Percentiles rank a stretch among this genome's conserved stretches.
These are phyloP conservation scores for Candolleomyces aberdarensis DNA, from an alignment of 768 basidiomycete genomes.

Conservation along the genomic window DNA sequence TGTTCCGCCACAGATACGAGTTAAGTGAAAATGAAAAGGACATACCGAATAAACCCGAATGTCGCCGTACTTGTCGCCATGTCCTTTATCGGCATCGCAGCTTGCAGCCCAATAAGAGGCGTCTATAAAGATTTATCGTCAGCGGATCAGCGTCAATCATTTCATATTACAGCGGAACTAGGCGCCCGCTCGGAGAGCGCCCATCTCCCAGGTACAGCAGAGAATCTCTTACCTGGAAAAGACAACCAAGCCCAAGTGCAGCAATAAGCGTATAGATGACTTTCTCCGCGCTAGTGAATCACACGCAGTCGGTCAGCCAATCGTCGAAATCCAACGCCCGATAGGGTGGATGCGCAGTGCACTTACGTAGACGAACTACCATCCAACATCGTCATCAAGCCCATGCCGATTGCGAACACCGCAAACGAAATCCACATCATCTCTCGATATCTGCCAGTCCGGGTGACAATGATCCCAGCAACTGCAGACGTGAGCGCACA, in stretches of 20 bases:
- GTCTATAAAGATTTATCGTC: conserved; percentile 35
- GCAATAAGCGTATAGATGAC: conserved; percentile 64
- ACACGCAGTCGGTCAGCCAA: not conserved
- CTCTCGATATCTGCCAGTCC: conserved; percentile 54
- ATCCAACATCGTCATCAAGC: conserved; percentile 70
- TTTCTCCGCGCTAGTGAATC: conserved; percentile 51
- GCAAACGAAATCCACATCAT: conserved; percentile 63
- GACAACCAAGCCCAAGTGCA: conserved; percentile 59
- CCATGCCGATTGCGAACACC: conserved; percentile 60
- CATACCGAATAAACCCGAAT: conserved; percentile 66
- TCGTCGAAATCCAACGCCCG: not conserved
- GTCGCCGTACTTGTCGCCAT: conserved; percentile 81
- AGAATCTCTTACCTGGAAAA: conserved; percentile 50
- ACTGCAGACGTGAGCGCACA: conserved; percentile 49
- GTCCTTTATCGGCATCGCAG: conserved; percentile 83
- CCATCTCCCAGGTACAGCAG: not conserved
- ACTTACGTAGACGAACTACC: conserved; percentile 50
- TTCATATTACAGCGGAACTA: not conserved
- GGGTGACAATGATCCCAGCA: conserved; percentile 56
- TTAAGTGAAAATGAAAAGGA: conserved; percentile 1
- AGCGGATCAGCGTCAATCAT: not conserved
- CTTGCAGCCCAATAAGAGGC: conserved; percentile 74
- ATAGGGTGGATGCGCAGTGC: not conserved
- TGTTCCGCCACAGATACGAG: not conserved
- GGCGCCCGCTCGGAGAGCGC: not conserved